A percentile compares a stretch with the other conserved stretches of the same genome.
These are phyloP conservation scores for Canavalia ensiformis DNA, from an alignment of 306 rosid genomes.

Conservation along the genomic window DNA sequence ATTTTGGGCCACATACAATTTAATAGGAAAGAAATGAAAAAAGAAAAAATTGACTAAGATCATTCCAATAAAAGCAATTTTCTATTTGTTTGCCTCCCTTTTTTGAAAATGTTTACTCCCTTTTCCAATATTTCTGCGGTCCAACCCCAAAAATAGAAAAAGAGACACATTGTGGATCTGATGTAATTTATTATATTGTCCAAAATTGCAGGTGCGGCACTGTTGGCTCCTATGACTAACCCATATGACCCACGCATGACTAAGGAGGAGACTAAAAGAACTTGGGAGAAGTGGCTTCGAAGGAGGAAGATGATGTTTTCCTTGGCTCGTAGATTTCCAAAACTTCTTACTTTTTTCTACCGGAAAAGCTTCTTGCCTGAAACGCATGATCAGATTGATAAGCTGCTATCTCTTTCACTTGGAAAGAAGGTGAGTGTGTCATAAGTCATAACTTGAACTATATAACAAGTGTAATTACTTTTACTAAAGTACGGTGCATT, in stretches of 20 bases:
- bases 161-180: conserved; percentile 12
- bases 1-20: conserved; percentile 31
- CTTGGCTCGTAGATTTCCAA: conserved; percentile 84
- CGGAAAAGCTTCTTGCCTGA: conserved; percentile 78
- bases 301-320: conserved; percentile 73
- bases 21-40: conserved; percentile 12
- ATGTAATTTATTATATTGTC: conserved; percentile 39
- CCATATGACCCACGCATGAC: conserved; percentile 83
- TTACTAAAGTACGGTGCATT: not conserved
- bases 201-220: conserved; percentile 78
- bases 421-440: conserved; percentile 76
- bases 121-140: not conserved
- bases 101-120: conserved; percentile 8
- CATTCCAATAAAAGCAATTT: conserved; percentile 33
- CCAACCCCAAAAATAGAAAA: not conserved
- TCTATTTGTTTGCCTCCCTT: conserved; percentile 30
- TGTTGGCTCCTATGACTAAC: conserved; percentile 86
- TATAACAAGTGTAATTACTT: conserved; percentile 4
- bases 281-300: conserved; percentile 87
- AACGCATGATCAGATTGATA: conserved; percentile 76
- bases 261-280: conserved; percentile 78
- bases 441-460: conserved; percentile 24
- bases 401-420: conserved; percentile 65
- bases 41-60: conserved; percentile 9
- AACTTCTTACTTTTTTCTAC: conserved; percentile 73